Evolutionary conservation across 345 rosid genomes (phyloP).

Genomic region (Gossypium longicalyx): DNA sequence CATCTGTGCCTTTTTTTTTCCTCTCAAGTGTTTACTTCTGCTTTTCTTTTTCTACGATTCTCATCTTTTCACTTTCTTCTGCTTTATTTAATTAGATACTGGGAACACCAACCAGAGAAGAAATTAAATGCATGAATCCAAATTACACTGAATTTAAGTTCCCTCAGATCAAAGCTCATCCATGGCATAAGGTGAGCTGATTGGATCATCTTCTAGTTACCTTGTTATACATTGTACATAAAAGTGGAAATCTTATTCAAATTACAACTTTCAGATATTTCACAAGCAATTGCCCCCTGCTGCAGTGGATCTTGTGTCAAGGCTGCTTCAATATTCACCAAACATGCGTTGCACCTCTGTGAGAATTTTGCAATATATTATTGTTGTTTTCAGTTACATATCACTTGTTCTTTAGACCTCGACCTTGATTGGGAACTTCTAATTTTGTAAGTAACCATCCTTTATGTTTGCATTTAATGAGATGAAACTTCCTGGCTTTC

Average conservation of each 20-base stretch:
- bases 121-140: conserved; percentile 98
- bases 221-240: not conserved
- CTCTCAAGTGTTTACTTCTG: not conserved
- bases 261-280: conserved; percentile 48
- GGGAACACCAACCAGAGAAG: conserved; percentile 97
- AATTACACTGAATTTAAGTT: conserved; percentile 93
- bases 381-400: not conserved
- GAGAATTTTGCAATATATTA: conserved; percentile 24
- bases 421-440: not conserved
- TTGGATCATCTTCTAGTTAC: conserved; percentile 3
- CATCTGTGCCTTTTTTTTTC: not conserved
- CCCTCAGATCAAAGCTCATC: conserved; percentile 99
- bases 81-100: conserved; percentile 50
- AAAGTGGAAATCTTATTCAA: not conserved
- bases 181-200: conserved; percentile 87
- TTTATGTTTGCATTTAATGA: not conserved
- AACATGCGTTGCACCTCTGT: conserved; percentile 72
- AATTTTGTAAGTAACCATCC: not conserved
- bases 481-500: conserved; percentile 1
- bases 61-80: conserved; percentile 5
- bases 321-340: conserved; percentile 89
- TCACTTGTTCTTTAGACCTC: not conserved
- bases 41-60: not conserved
- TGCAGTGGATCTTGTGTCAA: conserved; percentile 83
- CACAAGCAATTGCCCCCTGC: conserved; percentile 64